phyloP scores from a whole-genome alignment of 768 basidiomycete species.

The Phlebiopsis gigantea region DNA sequence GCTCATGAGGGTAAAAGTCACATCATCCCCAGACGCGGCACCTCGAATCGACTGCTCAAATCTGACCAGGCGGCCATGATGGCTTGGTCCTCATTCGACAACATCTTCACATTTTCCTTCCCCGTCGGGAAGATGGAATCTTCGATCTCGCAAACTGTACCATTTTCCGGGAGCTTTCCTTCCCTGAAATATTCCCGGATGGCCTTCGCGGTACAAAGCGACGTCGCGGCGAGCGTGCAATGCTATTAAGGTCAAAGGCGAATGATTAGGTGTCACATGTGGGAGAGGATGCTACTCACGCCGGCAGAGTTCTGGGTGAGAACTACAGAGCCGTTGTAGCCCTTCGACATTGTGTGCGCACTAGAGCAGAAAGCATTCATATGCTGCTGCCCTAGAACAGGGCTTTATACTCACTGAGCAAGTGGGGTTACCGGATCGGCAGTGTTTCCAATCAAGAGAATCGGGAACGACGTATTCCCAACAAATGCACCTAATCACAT shows the following conservation, averaged over 20 bases:
- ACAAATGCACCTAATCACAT: conserved; percentile 5
- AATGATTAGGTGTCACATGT: neutral
- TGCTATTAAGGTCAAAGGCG: neutral
- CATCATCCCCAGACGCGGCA: neutral
- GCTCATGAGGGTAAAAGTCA: too few relatives aligned
- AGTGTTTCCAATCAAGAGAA: conserved; percentile 24
- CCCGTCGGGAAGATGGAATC: neutral
- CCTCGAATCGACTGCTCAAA: neutral
- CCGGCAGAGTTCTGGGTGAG: conserved; percentile 13
- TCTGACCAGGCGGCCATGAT: neutral
- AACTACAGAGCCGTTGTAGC: conserved; percentile 9
- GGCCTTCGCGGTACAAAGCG: conserved; percentile 16
- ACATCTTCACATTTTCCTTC: neutral
- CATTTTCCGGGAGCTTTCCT: conserved; percentile 18
- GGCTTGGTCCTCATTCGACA: neutral
- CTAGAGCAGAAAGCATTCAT: neutral
- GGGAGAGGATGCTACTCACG: neutral
- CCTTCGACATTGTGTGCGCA: conserved; percentile 4
- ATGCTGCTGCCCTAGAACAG: neutral
- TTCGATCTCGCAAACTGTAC: conserved; percentile 21
- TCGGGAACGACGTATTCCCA: conserved; percentile 22
- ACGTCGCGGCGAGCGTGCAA: neutral
- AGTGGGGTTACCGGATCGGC: conserved; percentile 18
- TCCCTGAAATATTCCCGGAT: conserved; percentile 24
- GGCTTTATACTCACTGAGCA: conserved; percentile 8